Base-by-base conservation (phyloP, 257 asterid species). In the Henckelia pumila region DNA sequence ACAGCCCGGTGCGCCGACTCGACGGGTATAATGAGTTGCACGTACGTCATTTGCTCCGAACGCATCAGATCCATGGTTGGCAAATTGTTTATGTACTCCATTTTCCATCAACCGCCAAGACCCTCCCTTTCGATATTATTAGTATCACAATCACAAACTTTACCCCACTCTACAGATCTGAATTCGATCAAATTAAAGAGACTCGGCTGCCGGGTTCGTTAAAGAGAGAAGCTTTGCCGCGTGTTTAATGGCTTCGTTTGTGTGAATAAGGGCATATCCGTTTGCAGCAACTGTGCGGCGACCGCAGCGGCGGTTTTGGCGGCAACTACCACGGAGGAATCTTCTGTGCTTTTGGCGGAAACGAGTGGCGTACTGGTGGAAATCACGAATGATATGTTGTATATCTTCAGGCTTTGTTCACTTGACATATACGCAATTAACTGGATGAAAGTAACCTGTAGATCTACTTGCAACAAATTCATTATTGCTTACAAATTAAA, bases 21-120 rank as follows among this genome's bases (percentile, higher is more conserved):
- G 66, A 89, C 90, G 29, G 99, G 99, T 55, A 94, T 84, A 57
- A 94, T 94, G 71, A 94, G 96, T 69, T 91, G 99, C 76, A 85
- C 96, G 26, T 79, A 81, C 66, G 84, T 83, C 99, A 94, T 91
- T 89, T 86, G 83, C 89, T 94, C 98, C 74, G 98, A 92, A 78
- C 98, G 96, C 96, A 92, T 92, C 94, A 92, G 96, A 89, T 92
- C 98, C 98, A 92, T 87, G 69, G 76, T 64, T 20, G 98, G 90
- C 78, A 89, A 81, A 66, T 80, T 87, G 78, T 80, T 81, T 57
- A 89, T 75, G 83, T 66, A 86, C 83, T 87, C 88, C 98, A 91
- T 91, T 75, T 77, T 77, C 83, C 83, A 77, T 76, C 80, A 78
- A 74, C 83, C 80, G 68, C 71, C 21, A 44, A 20, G 52, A 52